Conservation (phyloP, 208 protist genomes). For the Vickermania ingenoplastis region DNA sequence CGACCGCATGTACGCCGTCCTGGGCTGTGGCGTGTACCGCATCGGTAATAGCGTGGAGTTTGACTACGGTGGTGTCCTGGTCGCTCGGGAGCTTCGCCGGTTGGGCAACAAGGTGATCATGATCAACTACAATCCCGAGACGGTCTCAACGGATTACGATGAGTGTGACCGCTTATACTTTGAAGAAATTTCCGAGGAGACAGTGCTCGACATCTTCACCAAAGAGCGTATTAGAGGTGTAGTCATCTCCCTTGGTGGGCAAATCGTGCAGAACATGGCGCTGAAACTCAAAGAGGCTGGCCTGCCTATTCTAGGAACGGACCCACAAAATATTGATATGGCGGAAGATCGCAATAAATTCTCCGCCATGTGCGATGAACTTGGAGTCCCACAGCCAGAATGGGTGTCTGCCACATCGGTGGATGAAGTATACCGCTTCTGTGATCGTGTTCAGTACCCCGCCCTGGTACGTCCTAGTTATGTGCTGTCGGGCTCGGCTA, state of each 20-base stretch:
- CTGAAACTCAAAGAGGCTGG: conserved; percentile 82
- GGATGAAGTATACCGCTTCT: conserved; percentile 87
- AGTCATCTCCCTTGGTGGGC: conserved; percentile 95
- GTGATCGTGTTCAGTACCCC: conserved; percentile 89
- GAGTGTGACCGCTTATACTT: conserved; percentile 98
- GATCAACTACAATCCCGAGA: conserved; percentile 99
- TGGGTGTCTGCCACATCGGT: conserved; percentile 93
- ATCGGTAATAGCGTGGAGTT: conserved; percentile 98
- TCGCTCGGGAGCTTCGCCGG: conserved; percentile 88
- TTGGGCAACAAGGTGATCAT: conserved; percentile 94
- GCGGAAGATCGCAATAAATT: conserved; percentile 97
- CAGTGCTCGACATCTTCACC: conserved; percentile 96
- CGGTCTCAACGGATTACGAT: conserved; percentile 98
- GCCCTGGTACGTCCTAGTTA: conserved; percentile 95
- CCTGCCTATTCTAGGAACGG: conserved; percentile 94
- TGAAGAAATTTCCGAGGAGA: conserved; percentile 96
- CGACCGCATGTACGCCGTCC: conserved; percentile 85
- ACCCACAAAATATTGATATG: conserved; percentile 93
- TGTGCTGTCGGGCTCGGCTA: conserved; percentile 95
- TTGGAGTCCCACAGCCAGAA: conserved; percentile 94
- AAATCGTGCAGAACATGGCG: conserved; percentile 98
- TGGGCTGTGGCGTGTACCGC: conserved; percentile 97
- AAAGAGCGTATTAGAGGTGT: conserved; percentile 87
- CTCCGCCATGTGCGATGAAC: conserved; percentile 87
- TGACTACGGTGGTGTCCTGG: conserved; percentile 96